A percentile compares a stretch with the other conserved stretches of the same genome.
Evolutionary conservation across 1,139 yeast genomes (phyloP).

Genomic region (Taphrina sp.): DNA sequence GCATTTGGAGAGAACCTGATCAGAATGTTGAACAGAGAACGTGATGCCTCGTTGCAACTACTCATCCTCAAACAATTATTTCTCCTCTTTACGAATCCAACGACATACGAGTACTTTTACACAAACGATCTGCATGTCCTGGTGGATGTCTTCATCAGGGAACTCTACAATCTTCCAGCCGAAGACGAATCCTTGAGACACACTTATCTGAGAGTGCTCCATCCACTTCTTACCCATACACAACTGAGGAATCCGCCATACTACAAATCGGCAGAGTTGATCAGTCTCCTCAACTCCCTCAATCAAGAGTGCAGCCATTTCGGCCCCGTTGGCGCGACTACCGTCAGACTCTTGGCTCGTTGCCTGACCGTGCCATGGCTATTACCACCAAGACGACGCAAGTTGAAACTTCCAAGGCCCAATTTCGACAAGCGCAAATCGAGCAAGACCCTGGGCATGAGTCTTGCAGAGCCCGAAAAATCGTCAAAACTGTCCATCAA

Average conservation of each 20-base stretch:
- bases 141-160: conserved; percentile 80
- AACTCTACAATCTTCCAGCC: conserved; percentile 64
- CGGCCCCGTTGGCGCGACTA: conserved; percentile 38
- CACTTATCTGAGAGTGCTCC: conserved; percentile 72
- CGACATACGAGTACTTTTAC: conserved; percentile 67
- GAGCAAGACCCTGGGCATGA: conserved; percentile 16
- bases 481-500: conserved; percentile 7
- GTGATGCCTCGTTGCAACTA: conserved; percentile 68
- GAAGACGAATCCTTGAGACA: conserved; percentile 53
- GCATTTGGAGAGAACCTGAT: conserved; percentile 57
- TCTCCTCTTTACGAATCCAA: conserved; percentile 65
- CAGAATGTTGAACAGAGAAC: conserved; percentile 72
- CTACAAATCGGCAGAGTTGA: conserved; percentile 61
- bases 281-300: conserved; percentile 48
- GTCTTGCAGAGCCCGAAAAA: conserved; percentile 1
- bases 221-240: conserved; percentile 67
- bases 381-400: conserved; percentile 19
- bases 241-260: conserved; percentile 54
- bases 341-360: conserved; percentile 37
- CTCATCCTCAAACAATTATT: conserved; percentile 76
- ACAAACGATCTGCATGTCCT: conserved; percentile 81
- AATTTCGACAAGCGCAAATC: conserved; percentile 17
- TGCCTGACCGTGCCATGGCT: conserved; percentile 39
- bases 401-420: conserved; percentile 7
- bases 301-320: conserved; percentile 36